These are phyloP conservation scores for Cordyceps javanica DNA, from an alignment of 2,329 filamentous ascomycete species.

Conservation along the genomic window DNA sequence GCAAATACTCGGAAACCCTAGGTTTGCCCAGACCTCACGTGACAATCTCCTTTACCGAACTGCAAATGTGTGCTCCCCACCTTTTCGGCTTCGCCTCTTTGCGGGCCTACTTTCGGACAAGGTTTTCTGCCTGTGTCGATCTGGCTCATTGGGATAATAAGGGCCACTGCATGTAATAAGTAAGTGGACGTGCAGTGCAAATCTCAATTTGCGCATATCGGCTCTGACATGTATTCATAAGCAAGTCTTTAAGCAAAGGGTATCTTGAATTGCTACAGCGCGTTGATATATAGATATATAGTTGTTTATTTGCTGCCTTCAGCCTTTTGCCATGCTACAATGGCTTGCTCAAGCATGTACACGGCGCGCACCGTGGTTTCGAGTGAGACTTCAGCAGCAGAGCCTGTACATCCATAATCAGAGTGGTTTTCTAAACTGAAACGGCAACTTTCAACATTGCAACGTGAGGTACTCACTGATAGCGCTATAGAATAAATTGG, in stretches of 20 bases:
- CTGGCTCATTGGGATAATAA: too few species aligned
- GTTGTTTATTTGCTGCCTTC: not conserved
- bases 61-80: conserved; percentile 1
- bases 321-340: conserved; percentile 29
- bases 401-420: conserved; percentile 21
- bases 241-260: not conserved
- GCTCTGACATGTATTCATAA: too few species aligned
- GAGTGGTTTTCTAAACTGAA: not conserved
- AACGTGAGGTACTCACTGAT: conserved; percentile 22
- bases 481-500: conserved; percentile 26
- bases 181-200: too few species aligned
- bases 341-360: conserved; percentile 31
- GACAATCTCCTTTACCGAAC: conserved; percentile 13
- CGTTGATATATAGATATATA: not conserved
- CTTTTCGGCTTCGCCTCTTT: not conserved
- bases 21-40: conserved; percentile 28
- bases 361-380: conserved; percentile 29
- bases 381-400: conserved; percentile 28
- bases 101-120: too few species aligned
- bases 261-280: not conserved
- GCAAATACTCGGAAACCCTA: conserved; percentile 31
- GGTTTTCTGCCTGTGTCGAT: too few species aligned
- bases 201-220: too few species aligned
- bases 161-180: too few species aligned
- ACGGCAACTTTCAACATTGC: not conserved